phyloP scores from a whole-genome alignment of 2,329 filamentous ascomycete species.

The Neopestalotiopsis sp. region DNA sequence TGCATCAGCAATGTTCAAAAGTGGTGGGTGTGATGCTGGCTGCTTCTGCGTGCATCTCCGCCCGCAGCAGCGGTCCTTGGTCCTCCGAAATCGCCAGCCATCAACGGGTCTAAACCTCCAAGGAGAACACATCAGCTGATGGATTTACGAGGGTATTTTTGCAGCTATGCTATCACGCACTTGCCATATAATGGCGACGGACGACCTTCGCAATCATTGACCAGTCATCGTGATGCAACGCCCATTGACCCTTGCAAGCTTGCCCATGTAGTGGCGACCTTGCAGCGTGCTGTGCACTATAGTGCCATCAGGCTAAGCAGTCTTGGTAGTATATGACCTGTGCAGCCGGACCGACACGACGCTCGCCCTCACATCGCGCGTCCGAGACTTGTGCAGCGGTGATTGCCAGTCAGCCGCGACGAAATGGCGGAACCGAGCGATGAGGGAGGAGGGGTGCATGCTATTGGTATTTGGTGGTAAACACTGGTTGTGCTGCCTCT shows the following conservation, averaged over 20 bases:
- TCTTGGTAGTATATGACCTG: not conserved
- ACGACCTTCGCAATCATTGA: not conserved
- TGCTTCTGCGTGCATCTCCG: not conserved
- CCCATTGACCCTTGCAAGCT: not conserved
- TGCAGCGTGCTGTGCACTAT: not conserved
- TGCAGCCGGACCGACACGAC: not conserved
- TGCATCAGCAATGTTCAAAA: slow-evolving; percentile 5
- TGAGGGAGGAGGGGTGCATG: not conserved
- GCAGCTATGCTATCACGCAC: not conserved
- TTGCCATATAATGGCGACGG: not conserved
- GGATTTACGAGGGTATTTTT: not conserved
- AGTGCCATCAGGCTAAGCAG: too few species aligned
- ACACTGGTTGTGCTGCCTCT: not conserved
- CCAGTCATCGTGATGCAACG: not conserved
- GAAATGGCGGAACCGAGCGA: not conserved
- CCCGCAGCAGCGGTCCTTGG: not conserved
- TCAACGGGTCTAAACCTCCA: not conserved
- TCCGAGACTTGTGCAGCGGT: not conserved
- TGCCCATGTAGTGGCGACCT: not conserved
- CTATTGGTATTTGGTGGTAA: not conserved
- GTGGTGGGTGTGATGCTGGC: slow-evolving; percentile 3
- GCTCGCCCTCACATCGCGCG: not conserved
- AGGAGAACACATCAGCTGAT: not conserved
- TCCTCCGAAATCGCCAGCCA: slow-evolving; percentile 9
- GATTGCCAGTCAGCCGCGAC: not conserved